These are phyloP conservation scores for Boletus smithii DNA, from an alignment of 1,284 basidiomycete genomes.

Conservation along the genomic window DNA sequence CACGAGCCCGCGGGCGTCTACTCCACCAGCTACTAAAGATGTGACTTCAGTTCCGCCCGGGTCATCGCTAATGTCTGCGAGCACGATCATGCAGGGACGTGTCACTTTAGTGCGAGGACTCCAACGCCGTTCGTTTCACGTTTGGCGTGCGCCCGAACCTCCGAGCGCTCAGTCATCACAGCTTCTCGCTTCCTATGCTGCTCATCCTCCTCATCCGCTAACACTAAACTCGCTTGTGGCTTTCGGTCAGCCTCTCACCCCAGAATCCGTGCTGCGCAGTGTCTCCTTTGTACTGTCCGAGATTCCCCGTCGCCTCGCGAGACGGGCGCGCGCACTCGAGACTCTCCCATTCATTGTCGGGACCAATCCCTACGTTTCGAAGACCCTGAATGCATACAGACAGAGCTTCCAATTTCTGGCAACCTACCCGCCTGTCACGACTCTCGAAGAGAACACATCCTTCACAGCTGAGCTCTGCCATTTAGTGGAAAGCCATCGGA, in stretches of 20 bases:
- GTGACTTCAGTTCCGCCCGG: too few relatives aligned
- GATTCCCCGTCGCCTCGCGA: conserved; percentile 70
- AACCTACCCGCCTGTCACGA: conserved; percentile 62
- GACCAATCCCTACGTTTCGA: conserved; percentile 83
- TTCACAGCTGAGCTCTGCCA: conserved; percentile 69
- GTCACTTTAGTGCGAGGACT: background rate
- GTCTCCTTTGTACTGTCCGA: conserved; percentile 68
- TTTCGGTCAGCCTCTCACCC: conserved; percentile 66
- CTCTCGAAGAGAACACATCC: conserved; percentile 64
- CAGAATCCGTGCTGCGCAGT: conserved; percentile 66
- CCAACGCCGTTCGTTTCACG: conserved; percentile 22
- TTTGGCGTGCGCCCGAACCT: conserved; percentile 28
- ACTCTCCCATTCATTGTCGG: conserved; percentile 82
- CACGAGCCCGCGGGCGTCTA: too few relatives aligned
- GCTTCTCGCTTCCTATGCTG: conserved; percentile 32
- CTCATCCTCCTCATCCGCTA: conserved; percentile 45
- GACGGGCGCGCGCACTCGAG: conserved; percentile 68
- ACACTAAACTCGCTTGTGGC: conserved; percentile 69
- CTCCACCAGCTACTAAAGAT: too few relatives aligned
- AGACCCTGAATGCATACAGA: conserved; percentile 70
- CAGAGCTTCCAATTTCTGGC: conserved; percentile 74
- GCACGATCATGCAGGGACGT: background rate
- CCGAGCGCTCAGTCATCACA: conserved; percentile 27
- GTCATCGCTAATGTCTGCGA: too few relatives aligned
- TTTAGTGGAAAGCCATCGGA: conserved; percentile 75